Conservation (phyloP, 345 rosid genomes). For the Boechera stricta region DNA sequence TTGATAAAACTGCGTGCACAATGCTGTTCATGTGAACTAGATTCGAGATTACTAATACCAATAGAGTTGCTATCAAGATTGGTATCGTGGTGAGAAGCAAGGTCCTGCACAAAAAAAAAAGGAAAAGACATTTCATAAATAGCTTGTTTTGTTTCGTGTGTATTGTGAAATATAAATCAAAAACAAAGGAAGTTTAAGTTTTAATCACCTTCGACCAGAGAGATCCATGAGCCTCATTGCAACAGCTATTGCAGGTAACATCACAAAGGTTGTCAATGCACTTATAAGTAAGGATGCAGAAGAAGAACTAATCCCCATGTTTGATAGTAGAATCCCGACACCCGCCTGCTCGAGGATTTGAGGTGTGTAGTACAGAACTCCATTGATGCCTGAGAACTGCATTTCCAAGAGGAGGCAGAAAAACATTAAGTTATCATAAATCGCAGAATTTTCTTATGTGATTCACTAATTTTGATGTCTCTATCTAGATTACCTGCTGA, state of each 20-base stretch:
- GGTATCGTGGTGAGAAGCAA: conserved; percentile 85
- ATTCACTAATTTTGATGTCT: conserved; percentile 7
- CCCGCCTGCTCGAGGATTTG: conserved; percentile 98
- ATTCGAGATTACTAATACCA: conserved; percentile 66
- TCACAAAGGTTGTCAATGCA: conserved; percentile 82
- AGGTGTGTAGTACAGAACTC: conserved; percentile 96
- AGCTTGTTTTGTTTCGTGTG: conserved; percentile 8
- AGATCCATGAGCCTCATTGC: conserved; percentile 98
- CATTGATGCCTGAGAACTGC: conserved; percentile 98
- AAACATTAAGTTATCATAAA: conserved; percentile 16
- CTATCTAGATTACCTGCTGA: conserved; percentile 77
- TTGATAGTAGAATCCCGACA: conserved; percentile 81
- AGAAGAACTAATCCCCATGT: conserved; percentile 72
- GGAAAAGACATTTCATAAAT: conserved; percentile 6
- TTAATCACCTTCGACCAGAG: conserved; percentile 82
- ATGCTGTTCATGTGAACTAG: conserved; percentile 57
- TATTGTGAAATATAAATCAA: conserved; percentile 14
- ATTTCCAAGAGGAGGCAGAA: conserved; percentile 17
- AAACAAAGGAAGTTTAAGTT: not conserved
- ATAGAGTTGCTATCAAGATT: conserved; percentile 63
- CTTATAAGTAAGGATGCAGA: conserved; percentile 87
- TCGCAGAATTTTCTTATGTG: not conserved
- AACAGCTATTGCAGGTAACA: conserved; percentile 93
- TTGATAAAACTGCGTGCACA: conserved; percentile 70
- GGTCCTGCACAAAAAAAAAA: conserved; percentile 58